These are phyloP conservation scores for Raffaelea deltoideospora DNA, from an alignment of 2,329 filamentous ascomycete genomes.

Conservation along the genomic window DNA sequence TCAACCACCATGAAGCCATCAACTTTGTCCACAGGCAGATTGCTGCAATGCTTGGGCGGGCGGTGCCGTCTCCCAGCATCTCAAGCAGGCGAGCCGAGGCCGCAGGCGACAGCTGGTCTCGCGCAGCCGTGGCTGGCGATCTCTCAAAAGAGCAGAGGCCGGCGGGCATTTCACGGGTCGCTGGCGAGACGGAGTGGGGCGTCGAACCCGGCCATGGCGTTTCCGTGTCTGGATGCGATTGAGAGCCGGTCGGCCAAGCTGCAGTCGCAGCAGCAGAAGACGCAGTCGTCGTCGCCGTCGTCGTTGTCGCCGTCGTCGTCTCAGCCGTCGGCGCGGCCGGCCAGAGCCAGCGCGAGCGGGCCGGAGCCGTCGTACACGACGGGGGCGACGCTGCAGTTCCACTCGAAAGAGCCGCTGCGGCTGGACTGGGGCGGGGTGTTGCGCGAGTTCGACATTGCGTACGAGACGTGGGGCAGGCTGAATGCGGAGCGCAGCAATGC, in stretches of 20 bases:
- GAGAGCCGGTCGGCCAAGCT: slow-evolving; percentile 66
- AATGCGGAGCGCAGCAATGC: slow-evolving; percentile 74
- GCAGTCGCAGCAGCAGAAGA: slow-evolving; percentile 23
- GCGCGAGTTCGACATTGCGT: slow-evolving; percentile 76
- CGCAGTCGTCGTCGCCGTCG: neutral
- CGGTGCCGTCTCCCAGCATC: no score
- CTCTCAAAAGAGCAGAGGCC: no score
- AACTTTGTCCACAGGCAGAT: no score
- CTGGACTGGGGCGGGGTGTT: slow-evolving; percentile 94
- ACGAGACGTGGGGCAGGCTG: slow-evolving; percentile 79
- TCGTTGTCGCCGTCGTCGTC: no score
- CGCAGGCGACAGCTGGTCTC: no score
- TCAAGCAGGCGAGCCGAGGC: no score
- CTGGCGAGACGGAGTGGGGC: slow-evolving; percentile 22
- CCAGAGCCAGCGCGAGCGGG: slow-evolving; percentile 50
- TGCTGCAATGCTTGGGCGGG: no score
- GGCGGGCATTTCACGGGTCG: slow-evolving; percentile 10
- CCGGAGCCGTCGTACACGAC: slow-evolving; percentile 91
- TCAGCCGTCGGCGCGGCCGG: slow-evolving; percentile 7
- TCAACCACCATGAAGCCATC: no score
- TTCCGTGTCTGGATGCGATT: slow-evolving; percentile 77
- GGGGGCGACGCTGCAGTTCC: slow-evolving; percentile 67
- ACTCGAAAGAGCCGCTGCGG: slow-evolving; percentile 57
- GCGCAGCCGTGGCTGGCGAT: no score
- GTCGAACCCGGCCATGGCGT: slow-evolving; percentile 75